phyloP scores from a whole-genome alignment of 1,284 basidiomycete species.

The Malassezia equina region DNA sequence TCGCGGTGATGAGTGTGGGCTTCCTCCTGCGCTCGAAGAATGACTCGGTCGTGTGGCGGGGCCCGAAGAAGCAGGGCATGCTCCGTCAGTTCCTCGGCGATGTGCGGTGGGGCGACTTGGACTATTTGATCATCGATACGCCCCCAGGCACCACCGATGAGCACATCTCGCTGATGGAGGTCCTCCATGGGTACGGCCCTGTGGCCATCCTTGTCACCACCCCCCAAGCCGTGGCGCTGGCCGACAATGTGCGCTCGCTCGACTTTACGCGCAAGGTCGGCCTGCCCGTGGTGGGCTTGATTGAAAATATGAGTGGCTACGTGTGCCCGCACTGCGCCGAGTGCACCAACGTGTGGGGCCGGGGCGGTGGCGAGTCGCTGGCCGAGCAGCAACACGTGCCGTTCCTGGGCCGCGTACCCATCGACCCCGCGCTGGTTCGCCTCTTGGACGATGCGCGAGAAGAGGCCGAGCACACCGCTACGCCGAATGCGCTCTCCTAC shows the following conservation, averaged over 20 bases:
- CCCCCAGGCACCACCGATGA: conserved; percentile 95
- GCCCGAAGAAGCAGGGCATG: conserved; percentile 99
- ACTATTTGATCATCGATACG: conserved; percentile 93
- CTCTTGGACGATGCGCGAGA: conserved; percentile 64
- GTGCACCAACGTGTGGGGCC: conserved; percentile 87
- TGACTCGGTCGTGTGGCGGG: conserved; percentile 93
- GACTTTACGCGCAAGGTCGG: conserved; percentile 81
- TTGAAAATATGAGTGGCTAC: conserved; percentile 99
- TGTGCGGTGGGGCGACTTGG: conserved; percentile 89
- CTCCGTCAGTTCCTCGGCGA: conserved; percentile 93
- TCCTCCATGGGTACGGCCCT: conserved; percentile 60
- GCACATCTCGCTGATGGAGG: conserved; percentile 87
- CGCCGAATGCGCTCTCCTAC: conserved; percentile 21
- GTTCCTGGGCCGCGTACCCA: conserved; percentile 82
- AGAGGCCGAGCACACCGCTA: not conserved
- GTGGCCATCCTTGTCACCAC: conserved; percentile 87
- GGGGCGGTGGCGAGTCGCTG: conserved; percentile 69
- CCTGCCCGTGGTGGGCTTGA: conserved; percentile 79
- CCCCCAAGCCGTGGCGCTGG: conserved; percentile 87
- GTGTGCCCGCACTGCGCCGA: conserved; percentile 76
- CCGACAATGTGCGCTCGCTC: conserved; percentile 89
- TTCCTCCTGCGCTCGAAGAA: conserved; percentile 80
- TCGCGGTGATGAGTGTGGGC: conserved; percentile 93
- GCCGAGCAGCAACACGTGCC: conserved; percentile 62
- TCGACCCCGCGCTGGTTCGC: conserved; percentile 82